Percentiles rank a stretch among this genome's conserved stretches.
phyloP scores from a whole-genome alignment of 2,329 filamentous ascomycete species.

The Boeremia lycopersici region DNA sequence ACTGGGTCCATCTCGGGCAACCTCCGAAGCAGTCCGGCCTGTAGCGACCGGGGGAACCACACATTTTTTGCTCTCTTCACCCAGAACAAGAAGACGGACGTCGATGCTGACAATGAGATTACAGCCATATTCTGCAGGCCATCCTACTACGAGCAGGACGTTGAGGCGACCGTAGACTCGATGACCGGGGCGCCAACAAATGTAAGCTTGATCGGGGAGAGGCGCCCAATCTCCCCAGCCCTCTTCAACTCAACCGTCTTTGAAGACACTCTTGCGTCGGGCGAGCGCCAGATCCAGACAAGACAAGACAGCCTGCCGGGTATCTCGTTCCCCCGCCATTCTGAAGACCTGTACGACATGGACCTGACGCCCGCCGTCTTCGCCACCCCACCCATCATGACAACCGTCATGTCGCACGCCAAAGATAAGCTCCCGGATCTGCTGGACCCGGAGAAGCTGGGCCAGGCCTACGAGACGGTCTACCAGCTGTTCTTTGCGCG shows the following conservation, averaged over 20 bases:
- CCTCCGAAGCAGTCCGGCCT: slow-evolving; percentile 42
- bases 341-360: slow-evolving; percentile 1
- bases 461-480: slow-evolving; percentile 44
- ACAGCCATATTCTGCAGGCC: slow-evolving; percentile 27
- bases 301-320: slow-evolving; percentile 15
- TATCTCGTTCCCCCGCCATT: slow-evolving; percentile 4
- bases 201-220: slow-evolving; percentile 29
- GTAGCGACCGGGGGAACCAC: slow-evolving; percentile 53
- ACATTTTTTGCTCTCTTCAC: slow-evolving; percentile 32
- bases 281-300: background rate
- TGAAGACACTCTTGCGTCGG: slow-evolving; percentile 32
- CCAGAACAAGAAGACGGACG: slow-evolving; percentile 17
- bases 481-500: slow-evolving; percentile 52
- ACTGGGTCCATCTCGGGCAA: background rate
- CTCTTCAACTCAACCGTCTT: slow-evolving; percentile 49
- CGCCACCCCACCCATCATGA: slow-evolving; percentile 35
- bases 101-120: slow-evolving; percentile 15
- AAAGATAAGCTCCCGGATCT: slow-evolving; percentile 31
- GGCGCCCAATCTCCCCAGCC: slow-evolving; percentile 24
- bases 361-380: slow-evolving; percentile 8
- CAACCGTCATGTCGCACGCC: slow-evolving; percentile 40
- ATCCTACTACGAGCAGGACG: slow-evolving; percentile 53
- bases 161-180: slow-evolving; percentile 47
- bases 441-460: slow-evolving; percentile 38
- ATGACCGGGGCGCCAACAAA: background rate